Conservation (phyloP, 768 basidiomycete genomes). For the Mycena rebaudengoi region DNA sequence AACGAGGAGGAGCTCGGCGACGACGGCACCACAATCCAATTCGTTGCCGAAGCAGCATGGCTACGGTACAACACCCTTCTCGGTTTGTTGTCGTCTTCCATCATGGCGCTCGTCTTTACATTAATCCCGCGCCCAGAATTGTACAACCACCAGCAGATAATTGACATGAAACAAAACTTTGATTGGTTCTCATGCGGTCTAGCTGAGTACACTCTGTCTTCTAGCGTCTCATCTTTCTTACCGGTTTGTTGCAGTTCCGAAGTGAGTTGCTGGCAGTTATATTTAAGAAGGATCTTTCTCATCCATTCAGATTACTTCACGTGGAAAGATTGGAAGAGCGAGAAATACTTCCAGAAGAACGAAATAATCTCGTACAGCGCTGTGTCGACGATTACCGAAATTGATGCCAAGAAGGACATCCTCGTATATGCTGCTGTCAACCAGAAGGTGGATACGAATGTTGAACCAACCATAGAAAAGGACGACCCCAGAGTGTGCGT, state of each 20-base stretch:
- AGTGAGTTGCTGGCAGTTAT: background rate
- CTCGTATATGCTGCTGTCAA: background rate
- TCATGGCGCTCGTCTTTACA: background rate
- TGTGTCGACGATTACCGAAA: background rate
- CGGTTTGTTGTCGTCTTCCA: background rate
- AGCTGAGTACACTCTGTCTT: background rate
- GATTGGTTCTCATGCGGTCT: constrained; percentile 23
- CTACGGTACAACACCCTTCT: background rate
- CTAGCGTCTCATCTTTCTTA: background rate
- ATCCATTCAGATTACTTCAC: constrained; percentile 12
- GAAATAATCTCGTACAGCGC: background rate
- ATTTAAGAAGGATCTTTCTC: no score
- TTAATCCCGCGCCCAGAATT: constrained; percentile 1
- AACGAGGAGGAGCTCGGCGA: background rate
- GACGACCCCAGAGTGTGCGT: no score
- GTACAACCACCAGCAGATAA: constrained; percentile 10
- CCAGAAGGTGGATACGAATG: no score
- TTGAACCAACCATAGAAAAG: no score
- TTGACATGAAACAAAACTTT: constrained; percentile 15
- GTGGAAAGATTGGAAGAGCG: constrained; percentile 12
- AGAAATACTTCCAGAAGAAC: background rate
- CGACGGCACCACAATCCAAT: background rate
- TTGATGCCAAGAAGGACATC: background rate
- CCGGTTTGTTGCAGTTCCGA: background rate
- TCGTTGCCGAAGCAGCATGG: constrained; percentile 10